These are phyloP conservation scores for Sclerotiophoma versabilis DNA, from an alignment of 2,329 filamentous ascomycete species.

Conservation along the genomic window DNA sequence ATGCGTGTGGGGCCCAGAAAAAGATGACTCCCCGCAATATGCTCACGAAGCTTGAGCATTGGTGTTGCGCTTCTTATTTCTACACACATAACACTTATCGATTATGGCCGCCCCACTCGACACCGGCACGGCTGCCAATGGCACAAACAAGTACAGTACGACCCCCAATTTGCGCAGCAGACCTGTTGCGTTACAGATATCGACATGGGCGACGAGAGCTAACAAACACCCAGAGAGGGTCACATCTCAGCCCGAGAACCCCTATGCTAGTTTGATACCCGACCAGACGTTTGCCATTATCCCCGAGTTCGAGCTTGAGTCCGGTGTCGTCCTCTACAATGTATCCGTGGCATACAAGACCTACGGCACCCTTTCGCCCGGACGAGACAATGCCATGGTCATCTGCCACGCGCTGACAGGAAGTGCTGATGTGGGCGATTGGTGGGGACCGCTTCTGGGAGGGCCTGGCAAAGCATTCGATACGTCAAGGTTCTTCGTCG, in stretches of 20 bases:
- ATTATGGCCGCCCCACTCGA: constrained; percentile 30
- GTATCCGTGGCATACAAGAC: constrained; percentile 71
- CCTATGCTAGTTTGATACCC: constrained; percentile 83
- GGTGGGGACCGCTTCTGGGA: constrained; percentile 85
- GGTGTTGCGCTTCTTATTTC: constrained; percentile 16
- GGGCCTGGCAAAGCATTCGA: constrained; percentile 82
- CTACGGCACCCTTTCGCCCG: constrained; percentile 63
- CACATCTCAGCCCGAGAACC: constrained; percentile 83
- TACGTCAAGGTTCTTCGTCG: constrained; percentile 80
- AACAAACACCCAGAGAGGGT: constrained; percentile 42
- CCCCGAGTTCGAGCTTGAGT: constrained; percentile 91
- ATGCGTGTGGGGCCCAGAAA: constrained; percentile 21
- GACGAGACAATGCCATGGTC: constrained; percentile 68
- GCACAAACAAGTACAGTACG: constrained; percentile 37
- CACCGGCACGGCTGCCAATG: constrained; percentile 24
- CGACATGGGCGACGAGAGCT: constrained; percentile 7
- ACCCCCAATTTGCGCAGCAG: neutral
- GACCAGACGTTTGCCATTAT: constrained; percentile 88
- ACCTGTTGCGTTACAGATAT: neutral
- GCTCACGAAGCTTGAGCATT: constrained; percentile 17
- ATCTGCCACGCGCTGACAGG: constrained; percentile 86
- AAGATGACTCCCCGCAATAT: constrained; percentile 39
- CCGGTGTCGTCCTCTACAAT: constrained; percentile 82
- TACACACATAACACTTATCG: constrained; percentile 7
- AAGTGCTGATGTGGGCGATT: constrained; percentile 83